phyloP scores from a whole-genome alignment of 148 eudicot genomes.

The Rhododendron mucronatum region DNA sequence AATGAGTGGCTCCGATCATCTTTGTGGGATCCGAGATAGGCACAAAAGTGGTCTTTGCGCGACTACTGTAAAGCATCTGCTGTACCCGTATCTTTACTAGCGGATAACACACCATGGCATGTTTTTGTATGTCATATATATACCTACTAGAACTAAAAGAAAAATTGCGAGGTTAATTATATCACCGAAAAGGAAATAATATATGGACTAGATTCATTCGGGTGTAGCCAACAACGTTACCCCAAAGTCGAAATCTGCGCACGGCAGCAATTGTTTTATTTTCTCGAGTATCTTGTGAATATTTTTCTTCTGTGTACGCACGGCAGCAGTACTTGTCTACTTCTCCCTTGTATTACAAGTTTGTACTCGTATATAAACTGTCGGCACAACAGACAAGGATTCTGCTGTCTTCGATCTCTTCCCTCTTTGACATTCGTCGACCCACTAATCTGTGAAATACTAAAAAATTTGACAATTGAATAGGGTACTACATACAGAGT shows the following conservation, averaged over 20 bases:
- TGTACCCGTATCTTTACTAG: too few relatives aligned
- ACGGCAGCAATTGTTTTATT: neutral
- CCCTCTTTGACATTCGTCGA: constrained; percentile 9
- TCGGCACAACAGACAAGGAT: constrained; percentile 29
- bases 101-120: neutral
- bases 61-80: too few relatives aligned
- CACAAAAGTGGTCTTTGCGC: too few relatives aligned
- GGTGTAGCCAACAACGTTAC: neutral
- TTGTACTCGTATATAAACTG: neutral
- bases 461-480: neutral
- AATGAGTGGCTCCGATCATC: too few relatives aligned
- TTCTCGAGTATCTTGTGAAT: neutral
- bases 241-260: neutral
- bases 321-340: neutral
- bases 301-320: neutral
- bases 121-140: neutral
- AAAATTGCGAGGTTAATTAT: neutral
- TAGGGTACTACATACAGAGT: neutral
- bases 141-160: neutral
- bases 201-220: neutral
- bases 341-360: neutral
- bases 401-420: constrained; percentile 17
- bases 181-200: neutral
- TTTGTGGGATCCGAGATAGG: too few relatives aligned
- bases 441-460: constrained; percentile 3